These are phyloP conservation scores for Euphorbia celastroides DNA, from an alignment of 441 rosid species.

Conservation along the genomic window DNA sequence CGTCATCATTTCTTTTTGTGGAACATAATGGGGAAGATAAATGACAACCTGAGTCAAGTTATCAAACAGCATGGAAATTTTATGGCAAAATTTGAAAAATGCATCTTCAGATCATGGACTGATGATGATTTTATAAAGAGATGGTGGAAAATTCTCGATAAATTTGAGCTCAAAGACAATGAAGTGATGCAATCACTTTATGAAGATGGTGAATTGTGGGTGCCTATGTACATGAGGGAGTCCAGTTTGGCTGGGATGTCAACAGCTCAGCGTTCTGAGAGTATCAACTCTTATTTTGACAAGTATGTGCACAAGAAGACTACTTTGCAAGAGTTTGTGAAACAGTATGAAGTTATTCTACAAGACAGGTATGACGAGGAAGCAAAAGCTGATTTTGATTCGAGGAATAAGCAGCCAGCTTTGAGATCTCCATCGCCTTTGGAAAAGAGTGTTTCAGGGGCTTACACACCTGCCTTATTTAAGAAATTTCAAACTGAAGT, in stretches of 20 bases:
- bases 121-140: constrained; percentile 67
- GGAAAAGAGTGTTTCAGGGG: constrained; percentile 69
- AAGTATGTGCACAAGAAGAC: constrained; percentile 84
- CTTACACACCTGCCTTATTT: constrained; percentile 77
- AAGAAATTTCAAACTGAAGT: constrained; percentile 78
- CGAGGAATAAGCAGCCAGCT: constrained; percentile 70
- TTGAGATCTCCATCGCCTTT: constrained; percentile 84
- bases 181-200: constrained; percentile 53
- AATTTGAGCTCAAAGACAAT: constrained; percentile 62
- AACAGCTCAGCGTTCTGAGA: constrained; percentile 60
- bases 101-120: constrained; percentile 76
- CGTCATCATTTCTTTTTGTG: constrained; percentile 66
- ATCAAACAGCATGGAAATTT: constrained; percentile 58
- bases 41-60: constrained; percentile 61
- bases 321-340: constrained; percentile 69
- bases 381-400: constrained; percentile 82
- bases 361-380: constrained; percentile 85
- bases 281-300: constrained; percentile 65
- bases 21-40: constrained; percentile 56
- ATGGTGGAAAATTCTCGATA: constrained; percentile 71
- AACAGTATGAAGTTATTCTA: constrained; percentile 55
- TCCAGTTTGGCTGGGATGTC: constrained; percentile 77
- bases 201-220: constrained; percentile 74
- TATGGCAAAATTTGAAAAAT: constrained; percentile 70
- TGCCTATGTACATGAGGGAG: constrained; percentile 58